phyloP scores from a whole-genome alignment of 1,284 basidiomycete species.

The Heimioporus retisporus region DNA sequence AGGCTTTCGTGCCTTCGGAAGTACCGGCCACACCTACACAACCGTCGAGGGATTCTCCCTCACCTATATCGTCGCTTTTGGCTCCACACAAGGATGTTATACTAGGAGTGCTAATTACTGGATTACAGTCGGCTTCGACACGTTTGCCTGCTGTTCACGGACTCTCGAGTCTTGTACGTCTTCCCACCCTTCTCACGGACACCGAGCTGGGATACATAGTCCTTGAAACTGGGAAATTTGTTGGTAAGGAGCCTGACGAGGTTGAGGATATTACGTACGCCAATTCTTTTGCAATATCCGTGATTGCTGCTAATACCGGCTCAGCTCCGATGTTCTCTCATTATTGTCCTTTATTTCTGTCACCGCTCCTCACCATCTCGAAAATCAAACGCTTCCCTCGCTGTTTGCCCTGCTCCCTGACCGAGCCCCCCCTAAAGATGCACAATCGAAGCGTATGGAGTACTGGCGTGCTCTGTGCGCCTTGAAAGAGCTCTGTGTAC shows the following conservation, averaged over 20 bases:
- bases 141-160: conserved; percentile 71
- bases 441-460: conserved; percentile 64
- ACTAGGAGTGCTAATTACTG: conserved; percentile 71
- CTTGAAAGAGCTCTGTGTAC: conserved; percentile 81
- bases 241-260: conserved; percentile 67
- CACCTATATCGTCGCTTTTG: conserved; percentile 51
- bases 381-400: conserved; percentile 82
- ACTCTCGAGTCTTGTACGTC: conserved; percentile 72
- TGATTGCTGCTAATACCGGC: conserved; percentile 13
- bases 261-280: conserved; percentile 65
- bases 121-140: conserved; percentile 66
- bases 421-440: conserved; percentile 64
- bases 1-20: conserved; percentile 51
- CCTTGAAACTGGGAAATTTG: conserved; percentile 78
- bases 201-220: conserved; percentile 87
- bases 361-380: conserved; percentile 74
- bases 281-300: background rate
- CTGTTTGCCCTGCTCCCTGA: conserved; percentile 84
- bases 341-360: conserved; percentile 77
- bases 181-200: conserved; percentile 69
- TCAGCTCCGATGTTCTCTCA: conserved; percentile 74
- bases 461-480: conserved; percentile 81
- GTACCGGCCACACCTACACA: conserved; percentile 3
- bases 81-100: conserved; percentile 81
- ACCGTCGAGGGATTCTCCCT: background rate